A percentile compares a stretch with the other conserved stretches of the same genome.
These are phyloP conservation scores for Taphrina pruni DNA, from an alignment of 1,139 yeast species.

Conservation along the genomic window DNA sequence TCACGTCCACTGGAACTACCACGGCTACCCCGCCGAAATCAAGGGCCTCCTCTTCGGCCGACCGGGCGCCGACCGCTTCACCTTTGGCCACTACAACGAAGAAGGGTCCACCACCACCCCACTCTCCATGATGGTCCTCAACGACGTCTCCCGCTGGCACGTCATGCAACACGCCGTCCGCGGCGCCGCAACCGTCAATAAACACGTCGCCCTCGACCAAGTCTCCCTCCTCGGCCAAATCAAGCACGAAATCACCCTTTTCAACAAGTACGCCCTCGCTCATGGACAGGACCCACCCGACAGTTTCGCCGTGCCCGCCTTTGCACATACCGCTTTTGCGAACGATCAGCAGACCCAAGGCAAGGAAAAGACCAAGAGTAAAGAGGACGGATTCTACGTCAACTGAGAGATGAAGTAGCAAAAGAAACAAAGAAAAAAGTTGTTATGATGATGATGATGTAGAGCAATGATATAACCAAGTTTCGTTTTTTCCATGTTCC, in stretches of 20 bases:
- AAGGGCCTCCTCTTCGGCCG: constrained; percentile 46
- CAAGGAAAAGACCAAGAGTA: constrained; percentile 4
- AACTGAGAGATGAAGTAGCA: not conserved
- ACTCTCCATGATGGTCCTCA: constrained; percentile 45
- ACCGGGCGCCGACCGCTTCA: constrained; percentile 44
- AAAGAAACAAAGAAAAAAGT: no score
- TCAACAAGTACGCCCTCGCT: constrained; percentile 43
- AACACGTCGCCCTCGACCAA: constrained; percentile 43
- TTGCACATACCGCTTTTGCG: constrained; percentile 26
- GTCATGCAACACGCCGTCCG: constrained; percentile 45
- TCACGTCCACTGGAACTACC: constrained; percentile 47
- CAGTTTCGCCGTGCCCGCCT: constrained; percentile 45
- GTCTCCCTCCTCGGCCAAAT: constrained; percentile 43
- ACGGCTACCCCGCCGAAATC: constrained; percentile 46
- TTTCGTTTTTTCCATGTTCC: not conserved
- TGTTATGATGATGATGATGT: not conserved
- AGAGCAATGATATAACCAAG: not conserved
- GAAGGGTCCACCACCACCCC: constrained; percentile 47
- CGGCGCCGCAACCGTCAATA: constrained; percentile 44
- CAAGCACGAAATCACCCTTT: constrained; percentile 43
- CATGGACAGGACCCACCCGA: constrained; percentile 46
- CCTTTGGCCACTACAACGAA: constrained; percentile 46
- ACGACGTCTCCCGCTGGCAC: constrained; percentile 46
- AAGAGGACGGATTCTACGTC: constrained; percentile 27
- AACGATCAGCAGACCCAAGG: not conserved